Percentiles rank a stretch among this genome's conserved stretches.
phyloP scores from a whole-genome alignment of 306 rosid species.

The Mucuna pruriens region DNA sequence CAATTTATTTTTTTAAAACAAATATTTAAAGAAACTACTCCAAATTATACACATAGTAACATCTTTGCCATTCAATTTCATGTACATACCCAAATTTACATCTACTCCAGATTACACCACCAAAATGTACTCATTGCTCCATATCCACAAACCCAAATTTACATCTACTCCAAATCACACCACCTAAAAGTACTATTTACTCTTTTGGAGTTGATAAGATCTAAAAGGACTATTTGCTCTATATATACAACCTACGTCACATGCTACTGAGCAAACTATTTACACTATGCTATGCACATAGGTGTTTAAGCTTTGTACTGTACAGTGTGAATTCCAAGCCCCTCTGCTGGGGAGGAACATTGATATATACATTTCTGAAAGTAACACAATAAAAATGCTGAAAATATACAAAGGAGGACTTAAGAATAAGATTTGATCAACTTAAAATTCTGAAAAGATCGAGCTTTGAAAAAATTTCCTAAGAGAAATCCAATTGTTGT shows the following conservation, averaged over 20 bases:
- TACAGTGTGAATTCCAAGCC: constrained; percentile 31
- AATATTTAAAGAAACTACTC: not conserved
- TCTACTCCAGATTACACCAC: not conserved
- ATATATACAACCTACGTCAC: constrained; percentile 34
- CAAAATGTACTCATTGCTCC: not conserved
- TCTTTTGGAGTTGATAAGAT: not conserved
- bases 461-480: constrained; percentile 74
- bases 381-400: constrained; percentile 24
- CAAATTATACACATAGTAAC: constrained; percentile 4
- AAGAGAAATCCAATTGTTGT: constrained; percentile 71
- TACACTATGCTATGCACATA: constrained; percentile 23
- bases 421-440: constrained; percentile 79
- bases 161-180: not conserved
- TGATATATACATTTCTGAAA: constrained; percentile 10
- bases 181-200: constrained; percentile 23
- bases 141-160: not conserved
- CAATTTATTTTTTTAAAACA: no score
- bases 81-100: constrained; percentile 20
- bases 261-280: constrained; percentile 24
- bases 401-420: constrained; percentile 42
- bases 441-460: constrained; percentile 73
- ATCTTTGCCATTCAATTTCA: constrained; percentile 26
- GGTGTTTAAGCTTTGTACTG: constrained; percentile 20
- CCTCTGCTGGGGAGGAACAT: no score
- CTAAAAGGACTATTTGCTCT: constrained; percentile 33